phyloP scores from a whole-genome alignment of 805 yeast species.

The Nakazawaea ishiwadae region DNA sequence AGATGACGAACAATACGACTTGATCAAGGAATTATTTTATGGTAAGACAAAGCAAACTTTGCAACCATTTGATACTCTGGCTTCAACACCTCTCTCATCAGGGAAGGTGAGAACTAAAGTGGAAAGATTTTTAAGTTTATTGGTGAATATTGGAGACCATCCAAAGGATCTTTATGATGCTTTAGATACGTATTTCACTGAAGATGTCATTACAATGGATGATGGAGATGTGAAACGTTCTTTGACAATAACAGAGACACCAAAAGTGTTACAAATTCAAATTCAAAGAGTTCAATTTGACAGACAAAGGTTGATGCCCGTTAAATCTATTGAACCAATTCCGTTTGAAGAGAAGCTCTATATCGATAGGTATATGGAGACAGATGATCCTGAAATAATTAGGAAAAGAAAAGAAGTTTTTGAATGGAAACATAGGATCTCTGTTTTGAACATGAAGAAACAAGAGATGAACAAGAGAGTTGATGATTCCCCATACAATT shows the following conservation, averaged over 20 bases:
- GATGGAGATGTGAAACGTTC: slow-evolving; percentile 73
- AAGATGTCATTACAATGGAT: slow-evolving; percentile 63
- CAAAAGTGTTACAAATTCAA: slow-evolving; percentile 84
- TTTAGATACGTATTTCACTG: slow-evolving; percentile 76
- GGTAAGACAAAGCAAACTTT: slow-evolving; percentile 83
- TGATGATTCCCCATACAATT: slow-evolving; percentile 40
- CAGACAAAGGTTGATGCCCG: slow-evolving; percentile 63
- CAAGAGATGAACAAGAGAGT: slow-evolving; percentile 38
- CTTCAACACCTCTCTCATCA: slow-evolving; percentile 21
- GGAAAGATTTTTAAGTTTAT: slow-evolving; percentile 76
- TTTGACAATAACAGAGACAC: slow-evolving; percentile 65
- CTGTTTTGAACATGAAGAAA: slow-evolving; percentile 37
- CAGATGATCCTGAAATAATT: slow-evolving; percentile 52
- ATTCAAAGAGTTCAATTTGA: slow-evolving; percentile 93
- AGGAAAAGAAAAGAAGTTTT: slow-evolving; percentile 51
- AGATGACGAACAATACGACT: slow-evolving; percentile 80
- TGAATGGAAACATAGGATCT: slow-evolving; percentile 57
- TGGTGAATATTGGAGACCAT: slow-evolving; percentile 83
- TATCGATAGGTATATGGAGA: slow-evolving; percentile 83
- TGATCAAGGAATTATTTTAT: slow-evolving; percentile 74
- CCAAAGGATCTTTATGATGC: slow-evolving; percentile 91
- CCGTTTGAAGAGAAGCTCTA: slow-evolving; percentile 75
- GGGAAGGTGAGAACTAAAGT: slow-evolving; percentile 40
- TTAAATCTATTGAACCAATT: slow-evolving; percentile 77
- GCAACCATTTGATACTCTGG: slow-evolving; percentile 36